phyloP scores from a whole-genome alignment of 148 eudicot species.

The Persicaria tinctoria region DNA sequence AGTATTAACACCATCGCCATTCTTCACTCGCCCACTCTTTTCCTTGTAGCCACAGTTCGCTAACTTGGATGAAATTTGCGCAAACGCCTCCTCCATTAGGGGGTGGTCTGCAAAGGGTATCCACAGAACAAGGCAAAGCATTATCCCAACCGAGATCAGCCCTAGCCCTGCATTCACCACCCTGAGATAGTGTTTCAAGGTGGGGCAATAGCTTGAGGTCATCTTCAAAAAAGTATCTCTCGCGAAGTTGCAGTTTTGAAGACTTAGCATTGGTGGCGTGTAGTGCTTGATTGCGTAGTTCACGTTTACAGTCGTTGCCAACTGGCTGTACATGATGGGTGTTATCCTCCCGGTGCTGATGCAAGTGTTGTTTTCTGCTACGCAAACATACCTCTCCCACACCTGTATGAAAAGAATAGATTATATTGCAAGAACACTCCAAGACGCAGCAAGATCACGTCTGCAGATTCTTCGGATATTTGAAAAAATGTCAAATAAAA shows the following conservation, averaged over 20 bases:
- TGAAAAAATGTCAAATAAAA: not conserved
- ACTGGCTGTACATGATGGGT: slow-evolving; percentile 52
- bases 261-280: slow-evolving; percentile 66
- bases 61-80: slow-evolving; percentile 30
- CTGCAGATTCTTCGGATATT: not conserved
- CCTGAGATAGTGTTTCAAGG: slow-evolving; percentile 54
- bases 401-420: slow-evolving; percentile 32
- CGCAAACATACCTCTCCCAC: slow-evolving; percentile 73
- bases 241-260: slow-evolving; percentile 82
- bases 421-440: not conserved
- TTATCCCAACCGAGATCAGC: slow-evolving; percentile 74
- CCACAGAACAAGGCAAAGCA: slow-evolving; percentile 89
- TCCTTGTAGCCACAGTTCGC: slow-evolving; percentile 19
- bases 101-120: slow-evolving; percentile 84
- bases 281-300: slow-evolving; percentile 74
- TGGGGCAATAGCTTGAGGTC: slow-evolving; percentile 54
- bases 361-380: slow-evolving; percentile 47
- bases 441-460: no score
- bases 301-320: slow-evolving; percentile 60
- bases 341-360: slow-evolving; percentile 67
- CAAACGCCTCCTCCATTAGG: slow-evolving; percentile 96
- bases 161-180: slow-evolving; percentile 60
- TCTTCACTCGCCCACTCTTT: slow-evolving; percentile 18
- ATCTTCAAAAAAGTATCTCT: slow-evolving; percentile 64
- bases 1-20: slow-evolving; percentile 15